Percentiles rank a stretch among this genome's conserved stretches.
phyloP scores from a whole-genome alignment of 2,329 filamentous ascomycete genomes.

The Coleophoma crateriformis region DNA sequence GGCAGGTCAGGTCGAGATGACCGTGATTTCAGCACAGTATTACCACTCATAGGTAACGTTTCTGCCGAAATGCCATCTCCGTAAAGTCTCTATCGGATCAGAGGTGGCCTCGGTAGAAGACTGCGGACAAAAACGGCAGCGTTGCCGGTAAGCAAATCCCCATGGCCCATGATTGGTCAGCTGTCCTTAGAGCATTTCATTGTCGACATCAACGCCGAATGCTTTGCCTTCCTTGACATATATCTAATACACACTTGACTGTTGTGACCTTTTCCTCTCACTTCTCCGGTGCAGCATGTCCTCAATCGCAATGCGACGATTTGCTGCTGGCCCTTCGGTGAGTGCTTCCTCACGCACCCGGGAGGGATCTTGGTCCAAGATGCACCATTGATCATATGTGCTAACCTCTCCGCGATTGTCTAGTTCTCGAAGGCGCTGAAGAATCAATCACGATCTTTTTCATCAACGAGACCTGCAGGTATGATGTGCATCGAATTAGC shows the following conservation, averaged over 20 bases:
- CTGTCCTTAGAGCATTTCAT: not conserved
- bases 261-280: slow-evolving; percentile 2
- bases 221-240: not conserved
- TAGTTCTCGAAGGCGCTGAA: slow-evolving; percentile 34
- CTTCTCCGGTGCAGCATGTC: slow-evolving; percentile 43
- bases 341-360: slow-evolving; percentile 25
- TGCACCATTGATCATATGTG: slow-evolving; percentile 14
- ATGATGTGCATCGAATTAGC: slow-evolving; percentile 28
- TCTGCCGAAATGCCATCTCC: too few species aligned
- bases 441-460: slow-evolving; percentile 72
- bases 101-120: not conserved
- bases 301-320: slow-evolving; percentile 59
- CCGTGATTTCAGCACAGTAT: too few species aligned
- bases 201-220: not conserved
- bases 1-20: too few species aligned
- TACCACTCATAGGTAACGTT: too few species aligned
- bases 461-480: slow-evolving; percentile 77
- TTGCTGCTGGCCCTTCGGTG: slow-evolving; percentile 51
- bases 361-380: not conserved
- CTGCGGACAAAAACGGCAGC: slow-evolving; percentile 1
- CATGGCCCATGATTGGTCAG: slow-evolving; percentile 29
- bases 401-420: slow-evolving; percentile 11
- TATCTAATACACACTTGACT: not conserved
- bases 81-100: not conserved
- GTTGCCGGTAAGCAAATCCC: slow-evolving; percentile 47